These are phyloP conservation scores for Aspergillus spinulosporus DNA, from an alignment of 2,329 filamentous ascomycete species.

Conservation along the genomic window DNA sequence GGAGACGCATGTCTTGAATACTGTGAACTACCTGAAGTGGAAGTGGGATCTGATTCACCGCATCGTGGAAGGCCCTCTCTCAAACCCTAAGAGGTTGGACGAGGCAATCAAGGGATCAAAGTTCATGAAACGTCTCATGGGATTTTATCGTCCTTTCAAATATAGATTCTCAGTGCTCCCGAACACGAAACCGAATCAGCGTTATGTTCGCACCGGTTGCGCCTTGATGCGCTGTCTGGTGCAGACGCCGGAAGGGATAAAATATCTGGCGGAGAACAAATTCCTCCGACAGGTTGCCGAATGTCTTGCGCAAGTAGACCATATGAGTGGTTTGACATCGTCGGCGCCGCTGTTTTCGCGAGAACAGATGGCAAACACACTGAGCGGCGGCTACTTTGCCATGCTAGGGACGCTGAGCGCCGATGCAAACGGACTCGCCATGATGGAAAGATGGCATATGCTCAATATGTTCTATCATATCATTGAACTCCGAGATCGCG, in stretches of 20 bases:
- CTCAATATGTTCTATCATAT: constrained; percentile 99
- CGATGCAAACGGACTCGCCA: constrained; percentile 77
- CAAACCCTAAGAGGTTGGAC: constrained; percentile 86
- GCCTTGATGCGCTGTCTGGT: constrained; percentile 82
- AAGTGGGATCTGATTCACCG: constrained; percentile 92
- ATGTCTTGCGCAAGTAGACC: constrained; percentile 91
- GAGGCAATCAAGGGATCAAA: constrained; percentile 94
- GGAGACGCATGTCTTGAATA: constrained; percentile 81
- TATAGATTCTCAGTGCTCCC: constrained; percentile 88
- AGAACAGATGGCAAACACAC: constrained; percentile 78
- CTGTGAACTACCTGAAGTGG: constrained; percentile 92
- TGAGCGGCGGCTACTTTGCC: constrained; percentile 90
- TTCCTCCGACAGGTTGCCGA: constrained; percentile 90
- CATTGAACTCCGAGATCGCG: constrained; percentile 83
- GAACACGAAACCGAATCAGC: constrained; percentile 89
- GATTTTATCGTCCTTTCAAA: constrained; percentile 96
- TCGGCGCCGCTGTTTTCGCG: constrained; percentile 85
- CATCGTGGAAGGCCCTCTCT: constrained; percentile 88
- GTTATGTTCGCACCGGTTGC: constrained; percentile 88
- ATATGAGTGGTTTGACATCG: constrained; percentile 67
- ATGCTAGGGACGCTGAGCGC: constrained; percentile 86
- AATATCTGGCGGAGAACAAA: constrained; percentile 88
- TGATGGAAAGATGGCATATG: constrained; percentile 95
- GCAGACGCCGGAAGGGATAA: constrained; percentile 79
- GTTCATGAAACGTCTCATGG: constrained; percentile 90